Evolutionary conservation across 768 basidiomycete species (phyloP).

Genomic region (Imleria badia): DNA sequence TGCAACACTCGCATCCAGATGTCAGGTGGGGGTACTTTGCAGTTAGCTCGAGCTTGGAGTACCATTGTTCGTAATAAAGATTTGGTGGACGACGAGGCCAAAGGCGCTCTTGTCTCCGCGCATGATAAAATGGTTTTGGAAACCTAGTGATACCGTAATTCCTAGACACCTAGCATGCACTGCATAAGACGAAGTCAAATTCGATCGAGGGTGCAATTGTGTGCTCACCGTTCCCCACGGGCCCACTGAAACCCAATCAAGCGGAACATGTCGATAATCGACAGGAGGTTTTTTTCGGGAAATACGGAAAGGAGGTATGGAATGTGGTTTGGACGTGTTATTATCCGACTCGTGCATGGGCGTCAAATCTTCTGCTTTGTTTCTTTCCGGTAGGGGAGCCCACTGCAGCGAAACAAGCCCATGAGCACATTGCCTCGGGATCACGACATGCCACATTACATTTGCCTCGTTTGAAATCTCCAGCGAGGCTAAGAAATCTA

Average conservation of each 20-base stretch:
- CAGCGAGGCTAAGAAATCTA: slow-evolving; percentile 25
- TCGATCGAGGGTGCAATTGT: neutral
- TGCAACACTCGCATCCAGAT: slow-evolving; percentile 38
- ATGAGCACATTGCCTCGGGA: slow-evolving; percentile 1
- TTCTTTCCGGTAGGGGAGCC: slow-evolving; percentile 24
- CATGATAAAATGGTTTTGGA: slow-evolving; percentile 23
- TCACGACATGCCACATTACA: slow-evolving; percentile 10
- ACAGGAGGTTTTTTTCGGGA: slow-evolving; percentile 18
- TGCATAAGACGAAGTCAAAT: neutral
- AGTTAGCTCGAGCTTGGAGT: slow-evolving; percentile 25
- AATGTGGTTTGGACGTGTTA: neutral
- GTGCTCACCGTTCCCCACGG: slow-evolving; percentile 25
- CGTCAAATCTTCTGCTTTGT: slow-evolving; percentile 34
- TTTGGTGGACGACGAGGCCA: slow-evolving; percentile 23
- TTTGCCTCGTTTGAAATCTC: slow-evolving; percentile 32
- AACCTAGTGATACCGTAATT: slow-evolving; percentile 16
- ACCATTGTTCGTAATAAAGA: slow-evolving; percentile 24
- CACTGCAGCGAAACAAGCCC: slow-evolving; percentile 18
- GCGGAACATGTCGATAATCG: slow-evolving; percentile 20
- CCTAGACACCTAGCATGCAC: slow-evolving; percentile 9
- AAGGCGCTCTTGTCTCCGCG: slow-evolving; percentile 23
- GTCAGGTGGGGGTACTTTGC: slow-evolving; percentile 42
- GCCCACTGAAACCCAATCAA: slow-evolving; percentile 13
- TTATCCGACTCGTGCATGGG: slow-evolving; percentile 8
- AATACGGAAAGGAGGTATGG: slow-evolving; percentile 6